Base-by-base conservation (phyloP, 495 filamentous ascomycete genomes). In the Penicillium herquei region DNA sequence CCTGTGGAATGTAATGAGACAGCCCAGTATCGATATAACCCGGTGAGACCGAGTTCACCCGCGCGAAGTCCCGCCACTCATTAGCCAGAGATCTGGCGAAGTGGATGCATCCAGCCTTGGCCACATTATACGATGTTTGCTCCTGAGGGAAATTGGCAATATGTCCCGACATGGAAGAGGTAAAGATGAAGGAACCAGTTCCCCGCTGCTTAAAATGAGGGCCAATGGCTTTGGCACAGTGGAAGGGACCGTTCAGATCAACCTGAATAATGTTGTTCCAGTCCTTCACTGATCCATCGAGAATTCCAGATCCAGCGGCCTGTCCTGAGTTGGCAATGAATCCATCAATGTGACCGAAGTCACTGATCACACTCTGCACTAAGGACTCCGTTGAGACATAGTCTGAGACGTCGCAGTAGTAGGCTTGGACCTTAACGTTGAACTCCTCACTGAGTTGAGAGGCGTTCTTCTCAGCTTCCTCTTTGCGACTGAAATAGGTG, bases 21-120 rank as follows among this genome's bases (percentile, higher is more conserved):
- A 92, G 84, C 58, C 87, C 87, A 1, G 89, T 94, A 18, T 79
- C 80, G 58, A 92, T 91, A 65, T 91, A 95, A 4, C 91, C 90
- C 5, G 91, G 91, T 3, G 83, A 88, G 18, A 95, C 70, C 18
- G 79, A 79, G 68, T 95, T 95, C 33, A 78, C 86, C n/a, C 91
- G 78, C 7, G 90, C 90, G 62, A 90, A 92, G 14, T 83, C 83
- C 4, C 84, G 78, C 88, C 89, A 93, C 65, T 95, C 90, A 13
- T 91, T 80, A 1, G 90, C 90, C 6, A 95, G 73, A 30, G 84
- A 85, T 65, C 75, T 81, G 67, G 77, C 86, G 5, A 61, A 7
- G 49, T 78, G 74, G 48, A 76, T 68, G 31, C 49, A 70, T 6
- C 67, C 71, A 7, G 86, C 85, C 68, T 89, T 89, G 58, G 84